Percentiles rank a stretch among this genome's conserved stretches.
These are phyloP conservation scores for Astragalus glycyphyllos DNA, from an alignment of 306 rosid genomes.

Conservation along the genomic window DNA sequence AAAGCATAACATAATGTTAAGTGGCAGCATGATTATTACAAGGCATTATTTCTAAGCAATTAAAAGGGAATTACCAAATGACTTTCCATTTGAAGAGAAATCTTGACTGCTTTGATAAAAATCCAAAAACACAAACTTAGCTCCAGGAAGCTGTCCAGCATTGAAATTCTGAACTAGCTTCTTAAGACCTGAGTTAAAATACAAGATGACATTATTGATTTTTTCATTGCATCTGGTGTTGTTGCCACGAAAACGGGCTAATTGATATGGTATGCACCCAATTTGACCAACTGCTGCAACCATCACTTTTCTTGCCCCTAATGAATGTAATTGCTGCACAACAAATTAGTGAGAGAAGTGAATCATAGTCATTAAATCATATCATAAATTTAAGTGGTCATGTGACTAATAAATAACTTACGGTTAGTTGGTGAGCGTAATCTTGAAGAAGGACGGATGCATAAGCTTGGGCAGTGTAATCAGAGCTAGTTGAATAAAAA, in stretches of 20 bases:
- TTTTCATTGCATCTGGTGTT: conserved; percentile 74
- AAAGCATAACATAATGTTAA: too few species aligned
- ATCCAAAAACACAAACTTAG: conserved; percentile 84
- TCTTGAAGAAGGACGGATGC: conserved; percentile 71
- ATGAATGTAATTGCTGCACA: conserved; percentile 67
- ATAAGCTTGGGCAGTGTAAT: conserved; percentile 61
- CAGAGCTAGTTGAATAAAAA: conserved; percentile 66
- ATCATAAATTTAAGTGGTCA: not conserved
- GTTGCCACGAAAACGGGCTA: conserved; percentile 71
- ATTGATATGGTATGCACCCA: conserved; percentile 89
- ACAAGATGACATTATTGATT: conserved; percentile 65
- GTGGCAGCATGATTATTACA: too few species aligned
- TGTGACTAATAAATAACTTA: conserved; percentile 34
- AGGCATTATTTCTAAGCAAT: not conserved
- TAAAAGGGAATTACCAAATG: conserved; percentile 50
- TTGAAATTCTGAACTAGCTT: conserved; percentile 70
- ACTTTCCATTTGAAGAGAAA: conserved; percentile 54
- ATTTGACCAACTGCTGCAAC: conserved; percentile 83
- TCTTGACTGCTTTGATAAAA: conserved; percentile 66
- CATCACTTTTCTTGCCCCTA: conserved; percentile 88
- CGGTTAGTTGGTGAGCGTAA: conserved; percentile 68
- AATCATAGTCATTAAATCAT: too few species aligned
- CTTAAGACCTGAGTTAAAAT: conserved; percentile 77
- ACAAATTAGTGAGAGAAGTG: not conserved
- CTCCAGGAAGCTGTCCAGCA: conserved; percentile 69